Percentiles rank a stretch among this genome's conserved stretches.
These are phyloP conservation scores for Heterobasidion irregulare DNA, from an alignment of 1,284 basidiomycete species.

Conservation along the genomic window DNA sequence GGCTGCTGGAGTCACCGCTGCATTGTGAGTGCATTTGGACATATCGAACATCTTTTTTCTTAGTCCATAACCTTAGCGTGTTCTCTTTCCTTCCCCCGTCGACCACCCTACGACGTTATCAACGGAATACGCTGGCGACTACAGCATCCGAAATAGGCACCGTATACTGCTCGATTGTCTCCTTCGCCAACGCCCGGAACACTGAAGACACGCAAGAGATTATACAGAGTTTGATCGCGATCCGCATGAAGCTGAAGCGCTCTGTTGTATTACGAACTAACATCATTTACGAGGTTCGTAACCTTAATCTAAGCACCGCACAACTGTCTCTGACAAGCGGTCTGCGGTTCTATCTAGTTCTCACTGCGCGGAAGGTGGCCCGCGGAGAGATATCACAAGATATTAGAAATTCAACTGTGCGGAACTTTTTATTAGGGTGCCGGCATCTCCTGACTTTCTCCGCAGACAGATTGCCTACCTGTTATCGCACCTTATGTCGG, in stretches of 20 bases:
- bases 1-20: constrained; percentile 49
- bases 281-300: constrained; percentile 53
- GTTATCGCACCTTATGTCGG: constrained; percentile 57
- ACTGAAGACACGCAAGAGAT: constrained; percentile 44
- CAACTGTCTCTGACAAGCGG: background rate
- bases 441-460: constrained; percentile 2
- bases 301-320: background rate
- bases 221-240: constrained; percentile 48
- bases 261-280: constrained; percentile 48
- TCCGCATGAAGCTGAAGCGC: constrained; percentile 56
- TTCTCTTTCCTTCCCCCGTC: constrained; percentile 65
- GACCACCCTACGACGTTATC: constrained; percentile 61
- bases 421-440: constrained; percentile 10
- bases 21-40: constrained; percentile 38
- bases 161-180: constrained; percentile 62
- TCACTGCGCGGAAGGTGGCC: constrained; percentile 68
- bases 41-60: background rate
- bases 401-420: constrained; percentile 59
- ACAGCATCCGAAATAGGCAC: constrained; percentile 52
- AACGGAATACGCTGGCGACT: constrained; percentile 54
- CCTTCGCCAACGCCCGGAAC: constrained; percentile 43
- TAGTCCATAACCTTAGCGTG: constrained; percentile 28
- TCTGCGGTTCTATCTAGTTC: constrained; percentile 32
- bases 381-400: constrained; percentile 52
- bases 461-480: constrained; percentile 51